Conservation (phyloP, 768 basidiomycete genomes). For the Jaapia argillacea region DNA sequence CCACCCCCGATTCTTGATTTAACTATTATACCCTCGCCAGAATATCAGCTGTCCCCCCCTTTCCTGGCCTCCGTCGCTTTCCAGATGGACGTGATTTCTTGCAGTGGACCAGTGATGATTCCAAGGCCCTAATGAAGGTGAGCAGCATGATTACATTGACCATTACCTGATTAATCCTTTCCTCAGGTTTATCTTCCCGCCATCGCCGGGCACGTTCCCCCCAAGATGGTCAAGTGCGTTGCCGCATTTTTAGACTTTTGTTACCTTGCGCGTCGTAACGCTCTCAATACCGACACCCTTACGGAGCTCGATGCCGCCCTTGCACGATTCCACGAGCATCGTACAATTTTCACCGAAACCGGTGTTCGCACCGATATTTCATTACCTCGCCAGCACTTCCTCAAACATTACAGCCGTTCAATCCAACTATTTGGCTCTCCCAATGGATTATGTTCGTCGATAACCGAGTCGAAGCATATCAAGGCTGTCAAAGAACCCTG, state of each 20-base stretch:
- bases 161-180: background rate
- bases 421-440: constrained; percentile 8
- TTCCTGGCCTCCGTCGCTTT: constrained; percentile 19
- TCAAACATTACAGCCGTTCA: background rate
- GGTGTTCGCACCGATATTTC: background rate
- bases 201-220: constrained; percentile 18
- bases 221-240: constrained; percentile 14
- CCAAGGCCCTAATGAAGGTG: constrained; percentile 30
- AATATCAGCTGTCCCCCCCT: constrained; percentile 17
- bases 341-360: background rate
- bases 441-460: constrained; percentile 14
- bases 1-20: too few species aligned
- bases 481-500: constrained; percentile 14
- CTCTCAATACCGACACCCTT: constrained; percentile 13
- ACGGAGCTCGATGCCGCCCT: constrained; percentile 6
- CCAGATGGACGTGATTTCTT: constrained; percentile 21
- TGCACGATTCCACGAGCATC: background rate
- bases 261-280: constrained; percentile 14
- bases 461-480: constrained; percentile 14
- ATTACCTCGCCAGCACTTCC: background rate
- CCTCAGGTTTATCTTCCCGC: constrained; percentile 14
- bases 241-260: constrained; percentile 22
- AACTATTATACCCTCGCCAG: constrained; percentile 9
- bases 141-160: background rate
- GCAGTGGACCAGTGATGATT: constrained; percentile 30